These are phyloP conservation scores for Ceratocystis diversiconidia DNA, from an alignment of 2,329 filamentous ascomycete species.

Conservation along the genomic window DNA sequence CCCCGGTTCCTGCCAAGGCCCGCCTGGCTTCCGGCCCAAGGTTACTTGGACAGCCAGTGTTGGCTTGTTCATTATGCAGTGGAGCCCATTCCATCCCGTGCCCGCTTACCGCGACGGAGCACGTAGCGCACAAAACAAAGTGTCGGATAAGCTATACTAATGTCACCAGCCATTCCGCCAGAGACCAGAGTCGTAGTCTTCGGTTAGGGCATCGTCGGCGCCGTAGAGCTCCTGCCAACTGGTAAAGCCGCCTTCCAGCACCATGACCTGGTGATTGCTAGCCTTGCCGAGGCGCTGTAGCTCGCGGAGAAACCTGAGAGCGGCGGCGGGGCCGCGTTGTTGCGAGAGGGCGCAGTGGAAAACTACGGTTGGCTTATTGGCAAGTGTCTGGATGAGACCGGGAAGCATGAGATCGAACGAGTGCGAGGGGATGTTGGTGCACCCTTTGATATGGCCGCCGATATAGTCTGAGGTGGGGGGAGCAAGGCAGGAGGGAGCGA, in stretches of 20 bases:
- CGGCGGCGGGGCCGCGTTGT: conserved; percentile 74
- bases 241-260: conserved; percentile 72
- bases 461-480: conserved; percentile 56
- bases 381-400: conserved; percentile 64
- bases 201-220: conserved; percentile 63
- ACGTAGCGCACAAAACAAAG: no score
- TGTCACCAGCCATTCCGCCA: conserved; percentile 36
- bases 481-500: background rate
- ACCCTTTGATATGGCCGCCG: conserved; percentile 74
- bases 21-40: no score
- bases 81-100: no score
- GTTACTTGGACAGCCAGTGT: no score
- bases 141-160: background rate
- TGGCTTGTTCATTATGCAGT: no score
- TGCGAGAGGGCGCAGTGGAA: conserved; percentile 93
- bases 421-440: conserved; percentile 58
- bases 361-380: conserved; percentile 67
- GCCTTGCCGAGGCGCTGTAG: background rate
- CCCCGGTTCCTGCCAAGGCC: no score
- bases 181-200: conserved; percentile 69
- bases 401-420: conserved; percentile 65
- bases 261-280: conserved; percentile 55
- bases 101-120: no score
- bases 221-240: conserved; percentile 82
- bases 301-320: conserved; percentile 56